Conservation (phyloP, 208 protist species). For the Trypanosoma mega region DNA sequence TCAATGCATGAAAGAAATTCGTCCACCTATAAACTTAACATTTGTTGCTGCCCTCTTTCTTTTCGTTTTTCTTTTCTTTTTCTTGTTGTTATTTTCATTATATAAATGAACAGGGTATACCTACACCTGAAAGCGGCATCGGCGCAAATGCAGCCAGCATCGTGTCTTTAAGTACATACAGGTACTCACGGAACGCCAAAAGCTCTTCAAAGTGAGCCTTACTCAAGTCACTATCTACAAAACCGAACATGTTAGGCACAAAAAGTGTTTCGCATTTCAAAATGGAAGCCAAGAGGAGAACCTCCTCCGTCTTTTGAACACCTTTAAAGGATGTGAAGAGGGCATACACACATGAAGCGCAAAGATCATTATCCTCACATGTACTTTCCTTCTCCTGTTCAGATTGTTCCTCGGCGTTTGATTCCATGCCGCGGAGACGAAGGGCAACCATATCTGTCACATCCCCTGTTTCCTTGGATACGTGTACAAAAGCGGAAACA, state of each 20-base stretch:
- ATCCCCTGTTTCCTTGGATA: conserved; percentile 22
- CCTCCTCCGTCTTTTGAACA: conserved; percentile 59
- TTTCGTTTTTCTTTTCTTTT: conserved; percentile 17
- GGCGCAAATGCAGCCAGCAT: conserved; percentile 30
- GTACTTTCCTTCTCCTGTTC: conserved; percentile 8
- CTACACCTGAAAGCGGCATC: conserved; percentile 54
- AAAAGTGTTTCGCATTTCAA: conserved; percentile 56
- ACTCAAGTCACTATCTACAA: conserved; percentile 77
- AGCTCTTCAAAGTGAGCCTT: conserved; percentile 81
- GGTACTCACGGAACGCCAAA: conserved; percentile 42
- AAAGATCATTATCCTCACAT: conserved; percentile 3
- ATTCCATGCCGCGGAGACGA: too few species aligned
- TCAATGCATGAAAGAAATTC: neutral
- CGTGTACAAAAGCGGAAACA: conserved; percentile 32
- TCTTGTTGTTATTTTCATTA: conserved; percentile 24
- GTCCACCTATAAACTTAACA: neutral
- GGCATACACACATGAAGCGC: conserved; percentile 48
- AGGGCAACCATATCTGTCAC: conserved; percentile 72
- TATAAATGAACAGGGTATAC: conserved; percentile 50
- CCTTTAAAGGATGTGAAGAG: conserved; percentile 57
- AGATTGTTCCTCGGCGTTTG: too few species aligned
- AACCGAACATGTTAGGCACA: conserved; percentile 71
- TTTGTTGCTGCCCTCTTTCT: neutral
- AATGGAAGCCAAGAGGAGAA: conserved; percentile 53
- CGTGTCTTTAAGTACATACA: conserved; percentile 48